Percentiles rank a stretch among this genome's conserved stretches.
Conservation (phyloP, 306 rosid genomes). For the Dryas drummondii region DNA sequence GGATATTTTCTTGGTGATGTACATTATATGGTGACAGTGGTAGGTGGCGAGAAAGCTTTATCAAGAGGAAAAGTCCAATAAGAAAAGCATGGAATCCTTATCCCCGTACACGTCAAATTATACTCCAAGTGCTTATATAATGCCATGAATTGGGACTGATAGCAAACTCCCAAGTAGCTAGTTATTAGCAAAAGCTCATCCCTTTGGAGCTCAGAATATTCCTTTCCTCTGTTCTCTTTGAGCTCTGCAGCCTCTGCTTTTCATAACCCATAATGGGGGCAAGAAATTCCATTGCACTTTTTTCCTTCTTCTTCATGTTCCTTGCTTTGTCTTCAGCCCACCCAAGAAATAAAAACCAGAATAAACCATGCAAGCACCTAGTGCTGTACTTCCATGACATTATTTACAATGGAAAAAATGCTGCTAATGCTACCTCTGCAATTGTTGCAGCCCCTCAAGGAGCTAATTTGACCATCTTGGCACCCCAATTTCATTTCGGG, state of each 20-base stretch:
- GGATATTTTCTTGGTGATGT: background rate
- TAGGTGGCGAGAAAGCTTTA: background rate
- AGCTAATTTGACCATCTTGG: constrained; percentile 53
- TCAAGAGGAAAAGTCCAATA: background rate
- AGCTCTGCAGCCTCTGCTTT: background rate
- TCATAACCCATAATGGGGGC: constrained; percentile 28
- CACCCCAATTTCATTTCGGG: constrained; percentile 54
- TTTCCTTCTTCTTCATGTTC: constrained; percentile 23
- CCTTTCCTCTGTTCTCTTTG: background rate
- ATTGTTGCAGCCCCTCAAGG: constrained; percentile 73
- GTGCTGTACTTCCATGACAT: constrained; percentile 66
- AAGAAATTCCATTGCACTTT: constrained; percentile 15
- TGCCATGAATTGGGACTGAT: background rate
- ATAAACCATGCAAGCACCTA: constrained; percentile 57
- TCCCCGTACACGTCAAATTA: background rate
- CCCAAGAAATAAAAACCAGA: constrained; percentile 26
- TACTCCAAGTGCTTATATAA: background rate
- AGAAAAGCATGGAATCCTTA: background rate
- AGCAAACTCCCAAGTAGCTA: background rate
- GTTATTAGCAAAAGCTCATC: background rate
- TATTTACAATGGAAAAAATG: constrained; percentile 62
- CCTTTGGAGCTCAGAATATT: too few species aligned
- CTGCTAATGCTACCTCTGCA: constrained; percentile 64
- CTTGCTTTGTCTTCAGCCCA: constrained; percentile 36
- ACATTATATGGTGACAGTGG: background rate